phyloP scores from a whole-genome alignment of 1,284 basidiomycete genomes.

The Ceratobasidium sp. region DNA sequence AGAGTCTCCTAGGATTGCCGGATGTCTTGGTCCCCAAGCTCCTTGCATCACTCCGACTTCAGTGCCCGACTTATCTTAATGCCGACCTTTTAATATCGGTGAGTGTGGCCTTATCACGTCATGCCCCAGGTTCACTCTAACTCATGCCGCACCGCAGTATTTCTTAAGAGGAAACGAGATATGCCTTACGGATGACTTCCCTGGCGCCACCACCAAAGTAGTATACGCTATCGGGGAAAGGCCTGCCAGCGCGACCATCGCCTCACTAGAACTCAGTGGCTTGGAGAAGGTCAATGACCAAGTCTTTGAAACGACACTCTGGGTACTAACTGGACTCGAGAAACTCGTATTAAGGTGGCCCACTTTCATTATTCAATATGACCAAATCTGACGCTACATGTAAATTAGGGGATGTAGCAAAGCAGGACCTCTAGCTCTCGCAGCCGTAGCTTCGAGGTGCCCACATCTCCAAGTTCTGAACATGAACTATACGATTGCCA shows the following conservation, averaged over 20 bases:
- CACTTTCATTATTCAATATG: background rate
- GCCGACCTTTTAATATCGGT: conserved; percentile 64
- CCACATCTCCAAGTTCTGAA: conserved; percentile 63
- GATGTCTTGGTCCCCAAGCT: conserved; percentile 64
- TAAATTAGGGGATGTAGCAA: conserved; percentile 66
- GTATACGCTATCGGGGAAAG: conserved; percentile 59
- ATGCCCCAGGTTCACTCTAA: background rate
- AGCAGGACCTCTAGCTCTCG: conserved; percentile 63
- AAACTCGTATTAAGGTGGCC: conserved; percentile 66
- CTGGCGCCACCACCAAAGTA: conserved; percentile 65
- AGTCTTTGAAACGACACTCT: conserved; percentile 63
- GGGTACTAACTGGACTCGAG: conserved; percentile 60
- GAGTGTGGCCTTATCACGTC: conserved; percentile 55
- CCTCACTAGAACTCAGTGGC: conserved; percentile 63
- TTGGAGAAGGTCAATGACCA: conserved; percentile 66
- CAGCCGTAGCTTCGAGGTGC: conserved; percentile 60
- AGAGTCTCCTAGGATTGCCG: conserved; percentile 63
- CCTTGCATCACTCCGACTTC: conserved; percentile 62
- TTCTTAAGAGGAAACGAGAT: conserved; percentile 68
- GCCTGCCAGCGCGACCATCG: conserved; percentile 57
- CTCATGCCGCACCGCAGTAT: conserved; percentile 57
- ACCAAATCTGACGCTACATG: background rate
- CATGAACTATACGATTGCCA: conserved; percentile 68
- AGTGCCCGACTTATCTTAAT: conserved; percentile 63
- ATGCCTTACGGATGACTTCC: conserved; percentile 62